Conservation (phyloP, 352 stramenopile genomes). For the Phytophthora vignae region DNA sequence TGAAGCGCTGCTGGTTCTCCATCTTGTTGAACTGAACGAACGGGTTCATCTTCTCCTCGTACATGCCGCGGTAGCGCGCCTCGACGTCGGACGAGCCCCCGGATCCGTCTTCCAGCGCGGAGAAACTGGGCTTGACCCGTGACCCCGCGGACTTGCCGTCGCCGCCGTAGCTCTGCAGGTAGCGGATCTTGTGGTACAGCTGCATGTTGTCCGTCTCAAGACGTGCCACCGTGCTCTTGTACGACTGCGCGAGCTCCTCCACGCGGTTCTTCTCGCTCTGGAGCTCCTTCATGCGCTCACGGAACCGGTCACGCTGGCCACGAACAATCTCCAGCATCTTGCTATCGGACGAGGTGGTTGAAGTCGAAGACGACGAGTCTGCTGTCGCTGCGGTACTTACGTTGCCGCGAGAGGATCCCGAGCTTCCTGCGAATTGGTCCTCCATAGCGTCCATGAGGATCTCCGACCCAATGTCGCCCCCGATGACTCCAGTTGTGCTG, state of each 20-base stretch:
- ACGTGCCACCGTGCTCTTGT: constrained; percentile 68
- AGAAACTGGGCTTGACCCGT: constrained; percentile 32
- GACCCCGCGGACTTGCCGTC: constrained; percentile 28
- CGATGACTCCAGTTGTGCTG: constrained; percentile 24
- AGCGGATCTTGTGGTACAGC: constrained; percentile 92
- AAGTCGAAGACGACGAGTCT: constrained; percentile 14
- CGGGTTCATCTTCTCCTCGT: constrained; percentile 93
- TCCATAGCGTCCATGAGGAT: constrained; percentile 82
- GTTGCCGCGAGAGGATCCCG: constrained; percentile 23
- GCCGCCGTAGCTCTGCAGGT: constrained; percentile 80
- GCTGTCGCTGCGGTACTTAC: constrained; percentile 7
- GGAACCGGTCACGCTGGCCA: constrained; percentile 81
- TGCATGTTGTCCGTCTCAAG: constrained; percentile 93
- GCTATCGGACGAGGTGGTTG: constrained; percentile 50
- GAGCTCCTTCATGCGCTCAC: constrained; percentile 85
- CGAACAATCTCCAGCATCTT: constrained; percentile 91
- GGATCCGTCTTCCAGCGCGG: constrained; percentile 50
- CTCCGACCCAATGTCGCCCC: constrained; percentile 63
- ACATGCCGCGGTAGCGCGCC: constrained; percentile 86
- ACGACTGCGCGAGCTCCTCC: constrained; percentile 70
- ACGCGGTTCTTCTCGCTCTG: constrained; percentile 76
- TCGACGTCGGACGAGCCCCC: constrained; percentile 57
- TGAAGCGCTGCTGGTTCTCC: constrained; percentile 89
- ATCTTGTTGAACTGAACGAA: constrained; percentile 93
- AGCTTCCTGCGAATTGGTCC: constrained; percentile 50